A percentile compares a stretch with the other conserved stretches of the same genome.
Evolutionary conservation across 129 eudicot species (phyloP).

Genomic region (Lonicera japonica): DNA sequence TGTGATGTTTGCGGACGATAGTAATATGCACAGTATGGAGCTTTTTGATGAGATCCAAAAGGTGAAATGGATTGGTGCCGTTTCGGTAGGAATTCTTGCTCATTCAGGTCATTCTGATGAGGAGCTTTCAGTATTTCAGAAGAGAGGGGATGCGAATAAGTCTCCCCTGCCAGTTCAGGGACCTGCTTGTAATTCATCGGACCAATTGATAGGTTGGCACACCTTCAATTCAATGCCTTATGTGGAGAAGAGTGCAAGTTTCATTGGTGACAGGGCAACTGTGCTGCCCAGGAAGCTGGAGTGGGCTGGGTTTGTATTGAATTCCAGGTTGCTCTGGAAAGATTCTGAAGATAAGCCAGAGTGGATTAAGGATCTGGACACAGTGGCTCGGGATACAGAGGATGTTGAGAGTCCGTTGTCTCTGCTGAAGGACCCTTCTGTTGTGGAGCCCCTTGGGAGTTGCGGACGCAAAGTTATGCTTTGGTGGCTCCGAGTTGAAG

Average conservation of each 20-base stretch:
- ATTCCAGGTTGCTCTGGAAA: slow-evolving; percentile 80
- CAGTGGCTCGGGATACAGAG: slow-evolving; percentile 28
- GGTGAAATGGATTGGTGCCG: slow-evolving; percentile 81
- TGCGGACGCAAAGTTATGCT: slow-evolving; percentile 91
- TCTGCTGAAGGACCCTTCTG: slow-evolving; percentile 61
- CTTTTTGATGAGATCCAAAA: slow-evolving; percentile 94
- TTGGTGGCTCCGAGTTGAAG: slow-evolving; percentile 99
- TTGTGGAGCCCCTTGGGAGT: slow-evolving; percentile 85
- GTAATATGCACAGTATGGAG: slow-evolving; percentile 92
- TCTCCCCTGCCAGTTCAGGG: slow-evolving; percentile 73
- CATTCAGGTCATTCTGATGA: slow-evolving; percentile 58
- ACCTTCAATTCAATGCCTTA: slow-evolving; percentile 46
- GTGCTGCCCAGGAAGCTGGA: slow-evolving; percentile 81
- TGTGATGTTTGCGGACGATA: slow-evolving; percentile 91
- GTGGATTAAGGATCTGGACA: slow-evolving; percentile 70
- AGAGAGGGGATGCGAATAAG: slow-evolving; percentile 31
- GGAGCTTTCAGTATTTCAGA: slow-evolving; percentile 30
- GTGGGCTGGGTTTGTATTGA: slow-evolving; percentile 89
- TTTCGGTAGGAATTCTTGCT: slow-evolving; percentile 86
- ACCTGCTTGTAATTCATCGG: slow-evolving; percentile 86
- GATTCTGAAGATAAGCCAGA: slow-evolving; percentile 66
- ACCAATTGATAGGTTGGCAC: slow-evolving; percentile 81
- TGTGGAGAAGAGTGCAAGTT: slow-evolving; percentile 54
- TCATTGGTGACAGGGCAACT: slow-evolving; percentile 77
- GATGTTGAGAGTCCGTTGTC: slow-evolving; percentile 76